Base-by-base conservation (phyloP, 176 grass and related monocot species). In the Musa troglodytarum region DNA sequence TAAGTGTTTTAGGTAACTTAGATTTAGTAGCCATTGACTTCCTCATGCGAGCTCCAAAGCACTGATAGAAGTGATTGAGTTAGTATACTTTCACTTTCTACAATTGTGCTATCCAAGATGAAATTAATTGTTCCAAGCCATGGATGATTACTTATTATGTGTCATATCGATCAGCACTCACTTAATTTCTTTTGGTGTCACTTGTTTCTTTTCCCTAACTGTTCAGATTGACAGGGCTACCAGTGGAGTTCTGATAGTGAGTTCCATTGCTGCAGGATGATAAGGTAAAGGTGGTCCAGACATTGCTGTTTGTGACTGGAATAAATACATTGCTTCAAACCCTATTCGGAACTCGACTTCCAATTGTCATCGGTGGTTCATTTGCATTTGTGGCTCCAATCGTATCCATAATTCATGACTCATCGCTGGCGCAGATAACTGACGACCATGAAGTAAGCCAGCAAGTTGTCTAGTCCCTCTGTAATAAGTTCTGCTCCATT, bases 261-360 rank as follows among this genome's bases (percentile, higher is more conserved):
- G 23, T 11, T 20, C 16, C 24, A 11, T 10, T 64, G 6, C 17
- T 81, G 75, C 84, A 98, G 94, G 90, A 85, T 50, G 90, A 98
- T 83, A 98, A 86, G 78, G 94, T 93, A 26, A 85, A 90, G 81
- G 94, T 98, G 80, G 82, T 98, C 34, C 94, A 98, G 65, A 98
- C 94, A 82, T 68, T 91, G 75, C 82, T 98, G 15, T 98, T 98
- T 86, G 88, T 98, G 70, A 93, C 86, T 59, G 94, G 94, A 78
- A 89, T 98, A 69, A 93, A 98, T 86, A 98, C 94, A 69, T 83
- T 98, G 79, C 86, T 98, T 72, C 94, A 98, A 82, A 85, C 94
- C 21, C 84, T 98, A 10, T 93, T 98, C 65, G 94, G 94, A 72
- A 98, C 88, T 49, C 81, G 94, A 1, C 88, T 98, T 78, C 94